Base-by-base conservation (phyloP, 768 basidiomycete genomes). In the Rhodotorula toruloides region DNA sequence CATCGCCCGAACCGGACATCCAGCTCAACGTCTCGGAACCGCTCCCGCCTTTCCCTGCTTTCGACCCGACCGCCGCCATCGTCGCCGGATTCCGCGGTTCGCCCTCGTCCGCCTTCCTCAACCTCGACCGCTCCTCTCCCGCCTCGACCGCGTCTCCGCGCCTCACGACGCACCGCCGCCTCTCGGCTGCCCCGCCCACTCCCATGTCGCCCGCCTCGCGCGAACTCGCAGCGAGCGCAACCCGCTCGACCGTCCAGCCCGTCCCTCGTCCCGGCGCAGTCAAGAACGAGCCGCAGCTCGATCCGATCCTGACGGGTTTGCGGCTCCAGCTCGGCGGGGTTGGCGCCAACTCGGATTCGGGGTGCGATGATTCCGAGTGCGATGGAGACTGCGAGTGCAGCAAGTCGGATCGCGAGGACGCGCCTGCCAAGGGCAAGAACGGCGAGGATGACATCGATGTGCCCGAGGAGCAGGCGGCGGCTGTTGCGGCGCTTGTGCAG, bases 231-330 rank as follows among this genome's bases (percentile, higher is more conserved):
- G 11, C 40, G 17, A 52, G 50, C 50, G 49, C 59, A 32, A 61
- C 59, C 31, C 42, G 59, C 31, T 53, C 50, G 40, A 61, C 59
- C 21, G 50, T 44, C 4, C 59, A 52, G 42, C 39, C 49, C 17
- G 19, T 31, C 11, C 29, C 88, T 87, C 31, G 25, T 14, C 11
- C 27, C 31, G 21, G 43, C 25, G 50, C 29, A 10, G 17, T 12
- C 14, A 12, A 6, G 16, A 29, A 1, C 21, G 9, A 13, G 31
- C 21, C 6, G 21, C 34, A 21, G 22, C 17, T 25, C 34, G 22
- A n/a, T 7, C 27, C 3, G 14, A 29, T 1, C 11, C 19, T 12
- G 19, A 36, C 37, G 22, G 60, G 39, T 9, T 34, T 61, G 22
- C 16, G 42, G 9, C 19, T 53, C 32, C 31, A 36, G 19, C 60